Evolutionary conservation across 2,329 filamentous ascomycete genomes (phyloP), one percentile per base, ranked within the genome.

Genomic region (Epichloe scottii): DNA sequence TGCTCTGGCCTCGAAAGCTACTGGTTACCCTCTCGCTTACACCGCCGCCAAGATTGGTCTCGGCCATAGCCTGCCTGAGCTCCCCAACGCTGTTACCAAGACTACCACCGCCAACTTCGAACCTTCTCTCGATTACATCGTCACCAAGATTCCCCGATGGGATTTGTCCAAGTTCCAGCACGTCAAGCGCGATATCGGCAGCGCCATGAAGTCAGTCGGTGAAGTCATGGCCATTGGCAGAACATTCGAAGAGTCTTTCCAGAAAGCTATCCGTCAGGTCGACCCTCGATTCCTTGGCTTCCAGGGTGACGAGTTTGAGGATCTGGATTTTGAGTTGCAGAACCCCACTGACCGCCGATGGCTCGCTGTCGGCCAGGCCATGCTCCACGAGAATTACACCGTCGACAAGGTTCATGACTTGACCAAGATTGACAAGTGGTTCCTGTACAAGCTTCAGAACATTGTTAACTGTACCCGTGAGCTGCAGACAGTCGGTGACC

Each of bases 371-470:
- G 91, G 93, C 44, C 90, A 97, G 72, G 93, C 93, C 58, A 94
- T 98, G 89, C 82, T 95, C 58, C 89, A 97, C 74, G 89, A 96
- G 72, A 85, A 86, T 69, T 98, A 98, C 76, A 82, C 87, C 2
- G 89, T 96, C 45, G 91, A 98, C 57, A 83, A 79, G 67, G 78
- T 98, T 15, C 89, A 97, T 66, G 89, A 96, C 6, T 75, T 98
- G 60, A 95, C 87, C 72, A 96, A 95, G 78, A 98, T 98, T 62
- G 93, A 97, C 75, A 95, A 95, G 72, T 97, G 93, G 93, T 98
- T 98, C 78, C 73, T 98, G 61, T 82, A 96, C 82, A 97, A 98
- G 79, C 82, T 98, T 48, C 84, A 95, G 73, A 97, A 97, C 75
- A 87, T 98, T 62, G 93, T 95, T 49, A 81, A 97, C 69, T 90